Percentiles rank a stretch among this genome's conserved stretches.
These are phyloP conservation scores for Omphalea diandra DNA, from an alignment of 441 rosid genomes.

Conservation along the genomic window DNA sequence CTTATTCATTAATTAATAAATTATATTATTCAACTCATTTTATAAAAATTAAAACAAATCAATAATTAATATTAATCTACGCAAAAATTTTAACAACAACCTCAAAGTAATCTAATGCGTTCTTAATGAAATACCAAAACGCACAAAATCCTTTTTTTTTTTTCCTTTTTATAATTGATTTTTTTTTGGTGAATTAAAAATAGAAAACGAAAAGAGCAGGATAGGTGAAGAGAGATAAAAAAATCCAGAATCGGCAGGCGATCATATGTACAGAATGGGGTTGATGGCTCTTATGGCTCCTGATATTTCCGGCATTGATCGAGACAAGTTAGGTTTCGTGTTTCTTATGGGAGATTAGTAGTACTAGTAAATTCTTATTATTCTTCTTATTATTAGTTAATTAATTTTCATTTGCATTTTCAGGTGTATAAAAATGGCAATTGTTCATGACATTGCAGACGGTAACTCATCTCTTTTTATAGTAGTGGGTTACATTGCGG, in stretches of 20 bases:
- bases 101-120: no score
- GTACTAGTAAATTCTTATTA: not conserved
- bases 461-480: slow-evolving; percentile 35
- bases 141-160: not conserved
- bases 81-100: no score
- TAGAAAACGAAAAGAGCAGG: slow-evolving; percentile 10
- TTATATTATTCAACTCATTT: no score
- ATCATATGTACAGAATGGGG: slow-evolving; percentile 96
- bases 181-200: not conserved
- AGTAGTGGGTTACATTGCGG: not conserved
- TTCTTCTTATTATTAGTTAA: not conserved
- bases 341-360: not conserved
- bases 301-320: slow-evolving; percentile 76
- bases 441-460: slow-evolving; percentile 95
- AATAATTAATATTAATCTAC: no score
- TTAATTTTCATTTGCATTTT: slow-evolving; percentile 14
- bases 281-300: slow-evolving; percentile 78
- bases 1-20: no score
- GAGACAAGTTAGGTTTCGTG: slow-evolving; percentile 61
- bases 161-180: not conserved
- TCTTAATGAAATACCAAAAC: slow-evolving; percentile 17
- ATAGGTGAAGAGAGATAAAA: slow-evolving; percentile 68
- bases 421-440: slow-evolving; percentile 94
- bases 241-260: slow-evolving; percentile 80
- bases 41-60: no score